phyloP scores from a whole-genome alignment of 2,329 filamentous ascomycete genomes.

The Aspergillus jensenii region DNA sequence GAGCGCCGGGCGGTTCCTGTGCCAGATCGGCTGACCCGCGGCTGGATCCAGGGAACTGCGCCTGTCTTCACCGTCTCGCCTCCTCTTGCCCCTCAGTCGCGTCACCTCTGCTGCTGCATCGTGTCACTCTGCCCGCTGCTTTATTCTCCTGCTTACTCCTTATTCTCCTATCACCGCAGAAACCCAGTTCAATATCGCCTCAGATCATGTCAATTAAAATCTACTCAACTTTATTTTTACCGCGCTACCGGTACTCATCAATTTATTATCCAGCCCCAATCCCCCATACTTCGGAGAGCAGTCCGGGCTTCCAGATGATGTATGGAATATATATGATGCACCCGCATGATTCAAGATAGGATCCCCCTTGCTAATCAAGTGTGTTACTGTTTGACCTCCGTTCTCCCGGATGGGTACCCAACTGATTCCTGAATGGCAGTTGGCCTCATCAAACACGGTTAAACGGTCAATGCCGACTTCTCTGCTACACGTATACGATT shows the following conservation, averaged over 20 bases:
- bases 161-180: background rate
- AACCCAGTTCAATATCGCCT: too few species aligned
- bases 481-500: background rate
- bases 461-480: background rate
- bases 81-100: background rate
- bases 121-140: background rate
- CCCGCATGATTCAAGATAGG: slow-evolving; percentile 1
- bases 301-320: slow-evolving; percentile 3
- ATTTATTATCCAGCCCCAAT: too few species aligned
- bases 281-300: background rate
- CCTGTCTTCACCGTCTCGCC: background rate
- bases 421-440: background rate
- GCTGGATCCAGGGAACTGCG: slow-evolving; percentile 12
- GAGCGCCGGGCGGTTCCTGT: slow-evolving; percentile 7
- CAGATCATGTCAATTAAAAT: too few species aligned
- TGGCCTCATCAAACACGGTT: background rate
- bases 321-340: slow-evolving; percentile 7
- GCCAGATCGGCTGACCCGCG: slow-evolving; percentile 6
- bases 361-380: slow-evolving; percentile 1
- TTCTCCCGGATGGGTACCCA: slow-evolving; percentile 6
- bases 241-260: too few species aligned
- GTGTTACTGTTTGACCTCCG: background rate
- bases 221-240: too few species aligned
- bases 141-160: background rate
- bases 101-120: background rate